A percentile compares a stretch with the other conserved stretches of the same genome.
Conservation (phyloP, 1,139 yeast genomes). For the Protomyces arabidopsidicola region DNA sequence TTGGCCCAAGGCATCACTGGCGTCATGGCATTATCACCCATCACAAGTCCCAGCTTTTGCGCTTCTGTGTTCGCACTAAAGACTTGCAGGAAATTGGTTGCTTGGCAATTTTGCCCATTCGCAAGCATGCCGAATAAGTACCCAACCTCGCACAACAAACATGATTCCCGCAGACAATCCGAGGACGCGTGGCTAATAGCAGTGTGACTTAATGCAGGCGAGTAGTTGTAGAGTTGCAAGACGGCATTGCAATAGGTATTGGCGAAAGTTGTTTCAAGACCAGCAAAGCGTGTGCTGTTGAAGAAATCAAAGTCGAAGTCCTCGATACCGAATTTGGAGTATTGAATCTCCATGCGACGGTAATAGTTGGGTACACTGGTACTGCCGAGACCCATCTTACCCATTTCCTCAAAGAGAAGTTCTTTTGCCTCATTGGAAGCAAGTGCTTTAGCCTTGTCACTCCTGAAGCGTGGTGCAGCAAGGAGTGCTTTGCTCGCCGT, state of each 20-base stretch:
- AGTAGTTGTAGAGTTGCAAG: slow-evolving; percentile 75
- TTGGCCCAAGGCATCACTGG: slow-evolving; percentile 30
- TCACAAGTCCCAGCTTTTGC: slow-evolving; percentile 43
- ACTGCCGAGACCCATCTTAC: slow-evolving; percentile 33
- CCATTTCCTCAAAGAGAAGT: slow-evolving; percentile 32
- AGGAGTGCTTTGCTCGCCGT: slow-evolving; percentile 17
- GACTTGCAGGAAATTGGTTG: slow-evolving; percentile 61
- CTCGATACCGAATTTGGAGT: slow-evolving; percentile 86
- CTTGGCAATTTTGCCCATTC: slow-evolving; percentile 62
- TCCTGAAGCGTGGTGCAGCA: slow-evolving; percentile 59
- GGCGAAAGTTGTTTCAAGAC: slow-evolving; percentile 80
- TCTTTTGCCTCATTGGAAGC: slow-evolving; percentile 29
- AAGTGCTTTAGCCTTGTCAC: slow-evolving; percentile 52
- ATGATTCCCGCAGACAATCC: slow-evolving; percentile 49
- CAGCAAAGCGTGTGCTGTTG: slow-evolving; percentile 71
- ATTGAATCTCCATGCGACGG: slow-evolving; percentile 67
- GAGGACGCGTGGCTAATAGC: slow-evolving; percentile 54
- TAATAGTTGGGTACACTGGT: slow-evolving; percentile 41
- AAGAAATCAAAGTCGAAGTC: slow-evolving; percentile 88
- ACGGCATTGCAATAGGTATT: slow-evolving; percentile 77
- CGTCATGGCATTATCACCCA: slow-evolving; percentile 48
- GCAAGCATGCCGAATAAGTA: slow-evolving; percentile 92
- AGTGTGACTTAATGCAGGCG: slow-evolving; percentile 64
- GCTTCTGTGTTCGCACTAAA: slow-evolving; percentile 43
- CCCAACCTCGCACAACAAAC: slow-evolving; percentile 71